Base-by-base conservation (phyloP, 768 basidiomycete genomes). In the Auriscalpium microsporum region DNA sequence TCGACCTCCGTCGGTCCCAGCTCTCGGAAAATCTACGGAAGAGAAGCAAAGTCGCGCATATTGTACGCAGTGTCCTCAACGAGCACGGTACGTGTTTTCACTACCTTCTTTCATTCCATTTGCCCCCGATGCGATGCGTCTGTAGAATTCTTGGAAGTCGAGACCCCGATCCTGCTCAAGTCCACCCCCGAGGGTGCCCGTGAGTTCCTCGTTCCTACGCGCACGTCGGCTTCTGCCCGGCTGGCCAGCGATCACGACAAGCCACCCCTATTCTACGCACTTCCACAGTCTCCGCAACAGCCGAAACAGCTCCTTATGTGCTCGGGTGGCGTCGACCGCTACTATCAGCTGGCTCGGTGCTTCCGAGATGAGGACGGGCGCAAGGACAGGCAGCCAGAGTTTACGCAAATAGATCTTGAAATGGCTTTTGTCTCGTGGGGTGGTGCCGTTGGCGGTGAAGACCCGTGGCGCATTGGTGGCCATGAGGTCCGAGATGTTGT, bases 301-400 rank as follows among this genome's bases (percentile, higher is more conserved):
- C 92, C 93, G 3, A 97, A 96, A 68, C 94, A 96, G 66, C 76
- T 96, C 5, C 77, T 97, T 54, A 88, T 96, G 21, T 86, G 86
- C 58, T 95, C 94, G 9, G 94, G 94, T 16, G 84, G 78, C 3
- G 77, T 94, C n/a, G 87, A 92, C 65, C 83, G 79, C 61, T 97
- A 97, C 71, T 97, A 83, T 71, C 94, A 97, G 68, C 77, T 97
- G 52, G 94, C 94, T 13, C 83, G 83, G 61, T 97, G 94, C 71
- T 97, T 97, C 76, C 82, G 94, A 46, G 94, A 97, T 69, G 94
- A 97, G 70, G 92, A 91, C 65, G 93, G 94, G 4, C 79, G 94
- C 55, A 94, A 89, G 69, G 94, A 97, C 68, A 80, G 94, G 45
- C 94, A 97, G 66, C 94, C 94, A 0, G 94, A 97, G 69, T 97